Evolutionary conservation across 768 basidiomycete species (phyloP), one percentile per base, ranked within the genome.

Genomic region (Pleurotus salmoneostramineus): DNA sequence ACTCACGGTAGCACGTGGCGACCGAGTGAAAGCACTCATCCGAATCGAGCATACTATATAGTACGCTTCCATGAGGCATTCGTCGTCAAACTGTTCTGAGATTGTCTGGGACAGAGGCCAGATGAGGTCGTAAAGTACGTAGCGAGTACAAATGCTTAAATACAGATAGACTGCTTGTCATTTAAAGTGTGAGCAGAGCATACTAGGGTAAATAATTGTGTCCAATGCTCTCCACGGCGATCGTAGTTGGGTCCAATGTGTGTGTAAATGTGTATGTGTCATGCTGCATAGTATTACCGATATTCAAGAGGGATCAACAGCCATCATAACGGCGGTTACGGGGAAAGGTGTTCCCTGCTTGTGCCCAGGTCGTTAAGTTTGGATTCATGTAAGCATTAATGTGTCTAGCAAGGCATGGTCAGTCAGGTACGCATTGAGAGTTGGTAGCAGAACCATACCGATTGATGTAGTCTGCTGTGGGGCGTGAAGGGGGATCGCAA

Each of bases 301-400:
- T 10, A 35, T 36, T 15, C 21, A 27, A 27, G 21, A 27, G 21
- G 21, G 21, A 56, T 67, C 67, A 76, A 63, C 79, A 80, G 33
- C 77, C 77, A 52, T 78, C 68, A 58, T 75, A 75, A 6, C 72
- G 62, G 15, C 72, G 72, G 60, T 94, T 95, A 42, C 84, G 74
- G 14, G 95, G 95, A 72, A 89, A 90, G 0, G 73, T 73, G 66
- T 89, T 83, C 43, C 89, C 90, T 1, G 87, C 93, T 62, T 83
- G 78, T 2, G 74, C 77, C 94, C 95, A 96, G 48, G 88, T 90
- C 32, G 95, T 95, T 45, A 92, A 70, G 66, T 96, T 95, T 15
- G 93, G 77, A 68, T 97, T 85, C 56, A 71, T 77, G 66, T 95
- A 96, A 52, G 88, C 79, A 37, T 65, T 57, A 4, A 76, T 55